phyloP scores from a whole-genome alignment of 169 alveolate genomes.

The Eimeria necatrix region DNA sequence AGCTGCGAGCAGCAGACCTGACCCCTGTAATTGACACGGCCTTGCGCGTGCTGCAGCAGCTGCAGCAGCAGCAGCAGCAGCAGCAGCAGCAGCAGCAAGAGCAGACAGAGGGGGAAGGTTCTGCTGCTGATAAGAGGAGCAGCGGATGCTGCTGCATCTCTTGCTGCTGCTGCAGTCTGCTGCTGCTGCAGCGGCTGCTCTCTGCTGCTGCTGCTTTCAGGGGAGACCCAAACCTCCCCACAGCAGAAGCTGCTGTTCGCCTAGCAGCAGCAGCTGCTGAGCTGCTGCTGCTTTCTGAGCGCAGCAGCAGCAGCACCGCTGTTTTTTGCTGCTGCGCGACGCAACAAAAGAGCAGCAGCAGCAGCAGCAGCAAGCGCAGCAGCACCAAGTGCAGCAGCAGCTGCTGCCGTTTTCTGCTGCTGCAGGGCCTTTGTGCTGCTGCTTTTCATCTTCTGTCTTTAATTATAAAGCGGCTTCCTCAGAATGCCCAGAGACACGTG shows the following conservation, averaged over 20 bases:
- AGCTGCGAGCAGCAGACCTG: background rate
- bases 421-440: background rate
- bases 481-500: background rate
- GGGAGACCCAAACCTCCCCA: background rate
- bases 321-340: background rate
- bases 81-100: background rate
- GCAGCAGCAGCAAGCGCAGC: slow-evolving; percentile 24
- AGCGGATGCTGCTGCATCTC: background rate
- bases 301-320: background rate
- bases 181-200: slow-evolving; percentile 10
- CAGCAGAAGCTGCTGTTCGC: background rate
- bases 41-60: slow-evolving; percentile 18
- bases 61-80: slow-evolving; percentile 43
- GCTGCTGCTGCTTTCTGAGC: background rate
- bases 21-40: background rate
- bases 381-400: background rate
- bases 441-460: background rate
- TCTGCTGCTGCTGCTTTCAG: background rate
- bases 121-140: background rate
- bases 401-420: slow-evolving; percentile 26
- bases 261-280: slow-evolving; percentile 11
- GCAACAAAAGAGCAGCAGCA: background rate
- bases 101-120: background rate
- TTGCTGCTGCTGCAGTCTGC: slow-evolving; percentile 11
- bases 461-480: background rate